Conservation (phyloP, 768 basidiomycete species). For the Pseudohyphozyma bogoriensis region DNA sequence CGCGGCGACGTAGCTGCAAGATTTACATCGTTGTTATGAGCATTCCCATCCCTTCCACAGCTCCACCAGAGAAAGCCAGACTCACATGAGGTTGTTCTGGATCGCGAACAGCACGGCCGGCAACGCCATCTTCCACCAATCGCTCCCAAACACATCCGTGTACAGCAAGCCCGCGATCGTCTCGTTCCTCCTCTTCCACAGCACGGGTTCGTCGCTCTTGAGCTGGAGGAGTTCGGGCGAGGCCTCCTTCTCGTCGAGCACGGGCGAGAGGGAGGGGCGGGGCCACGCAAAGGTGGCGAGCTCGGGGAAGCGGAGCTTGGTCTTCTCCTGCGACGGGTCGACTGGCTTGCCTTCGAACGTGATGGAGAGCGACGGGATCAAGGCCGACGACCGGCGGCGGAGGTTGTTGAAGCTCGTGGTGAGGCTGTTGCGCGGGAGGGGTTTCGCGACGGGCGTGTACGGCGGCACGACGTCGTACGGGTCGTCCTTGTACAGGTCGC, state of each 20-base stretch:
- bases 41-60: background rate
- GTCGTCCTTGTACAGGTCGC: slow-evolving; percentile 17
- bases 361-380: slow-evolving; percentile 3
- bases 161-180: slow-evolving; percentile 5
- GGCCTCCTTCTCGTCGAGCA: slow-evolving; percentile 13
- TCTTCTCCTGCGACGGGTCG: background rate
- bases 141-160: slow-evolving; percentile 21
- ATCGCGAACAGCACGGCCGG: slow-evolving; percentile 26
- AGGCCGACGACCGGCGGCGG: slow-evolving; percentile 1
- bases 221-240: slow-evolving; percentile 8
- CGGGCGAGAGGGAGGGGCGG: slow-evolving; percentile 17
- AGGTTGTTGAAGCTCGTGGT: slow-evolving; percentile 4
- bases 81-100: slow-evolving; percentile 30
- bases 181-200: slow-evolving; percentile 17
- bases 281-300: slow-evolving; percentile 22
- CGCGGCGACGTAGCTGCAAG: slow-evolving; percentile 22
- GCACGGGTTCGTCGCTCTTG: slow-evolving; percentile 12
- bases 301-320: slow-evolving; percentile 14
- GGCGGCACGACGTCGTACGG: slow-evolving; percentile 12
- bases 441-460: too few species aligned
- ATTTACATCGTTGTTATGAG: background rate
- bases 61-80: background rate
- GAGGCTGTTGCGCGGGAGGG: background rate
- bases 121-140: slow-evolving; percentile 28
- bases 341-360: background rate